Evolutionary conservation across 225 moss, liverwort and hornwort genomes (phyloP).

Genomic region (Marchantia polymorpha): DNA sequence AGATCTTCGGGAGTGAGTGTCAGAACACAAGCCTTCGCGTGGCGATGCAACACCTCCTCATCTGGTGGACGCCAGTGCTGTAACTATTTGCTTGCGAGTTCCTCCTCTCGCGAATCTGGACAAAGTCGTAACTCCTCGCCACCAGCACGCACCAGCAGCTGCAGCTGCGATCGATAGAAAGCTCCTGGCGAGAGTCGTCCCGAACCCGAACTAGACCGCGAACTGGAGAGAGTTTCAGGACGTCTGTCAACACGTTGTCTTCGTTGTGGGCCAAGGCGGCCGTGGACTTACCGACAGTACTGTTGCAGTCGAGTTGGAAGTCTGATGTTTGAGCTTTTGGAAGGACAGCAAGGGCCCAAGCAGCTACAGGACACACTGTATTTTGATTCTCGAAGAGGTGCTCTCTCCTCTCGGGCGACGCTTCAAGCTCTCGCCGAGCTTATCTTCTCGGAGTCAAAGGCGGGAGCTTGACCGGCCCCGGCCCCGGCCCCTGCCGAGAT

Average conservation of each 20-base stretch:
- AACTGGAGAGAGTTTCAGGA: background rate
- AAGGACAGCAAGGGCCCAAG: slow-evolving; percentile 11
- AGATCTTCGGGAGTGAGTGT: too few species aligned
- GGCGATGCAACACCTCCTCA: too few species aligned
- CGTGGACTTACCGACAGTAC: slow-evolving; percentile 1
- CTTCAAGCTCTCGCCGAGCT: slow-evolving; percentile 5
- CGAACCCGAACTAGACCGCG: too few species aligned
- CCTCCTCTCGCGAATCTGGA: too few species aligned
- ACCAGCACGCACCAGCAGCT: too few species aligned
- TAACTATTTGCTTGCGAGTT: too few species aligned
- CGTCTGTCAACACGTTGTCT: slow-evolving; percentile 9
- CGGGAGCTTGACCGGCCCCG: background rate
- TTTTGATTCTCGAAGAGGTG: slow-evolving; percentile 14
- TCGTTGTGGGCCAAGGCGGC: background rate
- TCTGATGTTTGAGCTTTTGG: slow-evolving; percentile 11
- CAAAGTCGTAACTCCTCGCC: too few species aligned
- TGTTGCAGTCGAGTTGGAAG: slow-evolving; percentile 10
- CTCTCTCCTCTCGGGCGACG: background rate
- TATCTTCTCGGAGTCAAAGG: slow-evolving; percentile 2
- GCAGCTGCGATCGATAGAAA: too few species aligned
- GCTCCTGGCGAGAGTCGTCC: too few species aligned
- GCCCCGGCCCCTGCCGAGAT: background rate
- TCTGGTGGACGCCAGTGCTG: too few species aligned
- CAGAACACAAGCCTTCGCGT: too few species aligned
- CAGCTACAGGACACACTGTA: slow-evolving; percentile 8